Evolutionary conservation across 768 basidiomycete species (phyloP).

Genomic region (Phaeolepiota aurea): DNA sequence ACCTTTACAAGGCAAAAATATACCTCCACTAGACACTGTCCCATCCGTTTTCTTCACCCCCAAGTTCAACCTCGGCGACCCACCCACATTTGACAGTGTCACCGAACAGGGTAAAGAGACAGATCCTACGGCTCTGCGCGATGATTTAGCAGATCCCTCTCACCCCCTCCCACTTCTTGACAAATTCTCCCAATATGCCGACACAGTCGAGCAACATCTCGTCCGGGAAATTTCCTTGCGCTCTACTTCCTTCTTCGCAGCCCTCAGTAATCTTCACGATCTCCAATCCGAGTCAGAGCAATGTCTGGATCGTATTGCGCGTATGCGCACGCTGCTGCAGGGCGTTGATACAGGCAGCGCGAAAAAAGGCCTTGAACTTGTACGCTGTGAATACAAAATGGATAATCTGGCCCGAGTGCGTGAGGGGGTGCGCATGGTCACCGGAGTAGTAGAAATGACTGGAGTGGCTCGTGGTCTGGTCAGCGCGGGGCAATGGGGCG

Average conservation of each 20-base stretch:
- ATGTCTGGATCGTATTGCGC: conserved; percentile 69
- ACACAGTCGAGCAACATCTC: conserved; percentile 91
- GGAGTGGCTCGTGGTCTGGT: conserved; percentile 66
- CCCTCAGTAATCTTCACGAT: conserved; percentile 88
- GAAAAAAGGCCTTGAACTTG: conserved; percentile 69
- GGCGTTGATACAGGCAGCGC: conserved; percentile 76
- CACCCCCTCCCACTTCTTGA: conserved; percentile 75
- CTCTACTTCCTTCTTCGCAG: conserved; percentile 92
- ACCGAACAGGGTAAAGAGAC: conserved; percentile 43
- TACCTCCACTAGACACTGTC: conserved; percentile 69
- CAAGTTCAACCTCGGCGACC: conserved; percentile 75
- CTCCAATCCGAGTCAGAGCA: conserved; percentile 83
- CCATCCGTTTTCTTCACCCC: conserved; percentile 76
- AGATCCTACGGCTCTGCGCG: conserved; percentile 17
- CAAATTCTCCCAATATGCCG: conserved; percentile 85
- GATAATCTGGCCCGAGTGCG: conserved; percentile 51
- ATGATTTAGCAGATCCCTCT: conserved; percentile 43
- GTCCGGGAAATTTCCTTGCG: conserved; percentile 86
- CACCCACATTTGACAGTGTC: conserved; percentile 68
- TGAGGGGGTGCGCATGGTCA: conserved; percentile 56
- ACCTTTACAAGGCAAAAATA: conserved; percentile 25
- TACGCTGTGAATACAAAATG: conserved; percentile 55
- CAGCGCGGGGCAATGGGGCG: conserved; percentile 81
- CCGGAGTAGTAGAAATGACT: conserved; percentile 70
- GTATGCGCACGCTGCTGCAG: conserved; percentile 61